These are phyloP conservation scores for Astrocystis sublimbata DNA, from an alignment of 495 filamentous ascomycete genomes.

Conservation along the genomic window DNA sequence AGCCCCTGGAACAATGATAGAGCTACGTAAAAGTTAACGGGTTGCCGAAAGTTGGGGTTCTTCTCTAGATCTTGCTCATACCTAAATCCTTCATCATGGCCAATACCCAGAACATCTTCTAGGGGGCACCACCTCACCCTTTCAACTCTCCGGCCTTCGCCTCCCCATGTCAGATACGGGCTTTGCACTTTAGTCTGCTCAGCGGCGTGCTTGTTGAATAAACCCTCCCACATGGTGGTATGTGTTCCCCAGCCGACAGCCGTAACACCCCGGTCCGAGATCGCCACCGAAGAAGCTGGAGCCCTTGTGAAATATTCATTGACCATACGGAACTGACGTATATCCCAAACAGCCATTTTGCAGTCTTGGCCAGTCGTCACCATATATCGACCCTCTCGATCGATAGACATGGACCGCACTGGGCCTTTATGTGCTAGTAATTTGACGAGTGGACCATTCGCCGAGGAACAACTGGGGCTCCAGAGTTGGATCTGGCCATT, in stretches of 20 bases:
- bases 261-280: slow-evolving; percentile 83
- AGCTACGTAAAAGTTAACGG: slow-evolving; percentile 37
- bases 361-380: slow-evolving; percentile 87
- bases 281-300: slow-evolving; percentile 80
- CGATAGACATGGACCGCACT: slow-evolving; percentile 82
- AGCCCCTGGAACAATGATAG: slow-evolving; percentile 85
- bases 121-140: slow-evolving; percentile 89
- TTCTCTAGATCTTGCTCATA: slow-evolving; percentile 81
- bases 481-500: slow-evolving; percentile 93
- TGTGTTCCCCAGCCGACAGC: slow-evolving; percentile 92
- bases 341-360: slow-evolving; percentile 94
- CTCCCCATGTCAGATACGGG: slow-evolving; percentile 93
- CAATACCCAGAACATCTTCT: slow-evolving; percentile 86
- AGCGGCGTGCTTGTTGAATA: slow-evolving; percentile 66
- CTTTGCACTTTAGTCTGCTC: slow-evolving; percentile 78
- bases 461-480: slow-evolving; percentile 76
- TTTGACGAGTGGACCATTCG: slow-evolving; percentile 81
- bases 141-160: slow-evolving; percentile 79
- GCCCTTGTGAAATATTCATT: slow-evolving; percentile 85
- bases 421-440: slow-evolving; percentile 92
- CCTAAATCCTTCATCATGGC: slow-evolving; percentile 82
- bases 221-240: slow-evolving; percentile 82
- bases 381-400: slow-evolving; percentile 92
- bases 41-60: background rate
- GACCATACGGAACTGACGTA: slow-evolving; percentile 89